Percentiles rank a stretch among this genome's conserved stretches.
Conservation (phyloP, 345 rosid species). For the Garcia nutans region DNA sequence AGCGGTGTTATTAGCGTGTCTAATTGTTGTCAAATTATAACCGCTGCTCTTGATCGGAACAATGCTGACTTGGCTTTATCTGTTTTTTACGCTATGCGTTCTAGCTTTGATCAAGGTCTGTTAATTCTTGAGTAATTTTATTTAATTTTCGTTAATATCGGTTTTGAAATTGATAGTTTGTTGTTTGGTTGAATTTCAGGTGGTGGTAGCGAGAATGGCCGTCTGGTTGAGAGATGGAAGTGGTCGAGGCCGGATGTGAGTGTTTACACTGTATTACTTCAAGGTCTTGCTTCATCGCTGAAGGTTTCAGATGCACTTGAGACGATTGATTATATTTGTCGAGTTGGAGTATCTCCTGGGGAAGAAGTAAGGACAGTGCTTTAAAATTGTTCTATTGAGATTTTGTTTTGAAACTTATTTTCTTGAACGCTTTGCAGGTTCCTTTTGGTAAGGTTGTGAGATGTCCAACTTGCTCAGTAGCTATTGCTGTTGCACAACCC, state of each 20-base stretch:
- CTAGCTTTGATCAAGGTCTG: slow-evolving; percentile 74
- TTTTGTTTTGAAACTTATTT: background rate
- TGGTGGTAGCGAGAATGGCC: slow-evolving; percentile 54
- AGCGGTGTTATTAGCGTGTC: slow-evolving; percentile 48
- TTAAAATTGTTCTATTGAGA: no score
- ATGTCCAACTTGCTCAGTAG: slow-evolving; percentile 81
- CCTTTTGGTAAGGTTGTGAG: slow-evolving; percentile 92
- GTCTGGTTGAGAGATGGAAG: slow-evolving; percentile 60
- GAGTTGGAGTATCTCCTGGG: slow-evolving; percentile 77
- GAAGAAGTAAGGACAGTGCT: slow-evolving; percentile 53
- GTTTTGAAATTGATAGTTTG: background rate
- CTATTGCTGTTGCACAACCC: slow-evolving; percentile 85
- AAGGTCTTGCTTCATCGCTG: slow-evolving; percentile 66
- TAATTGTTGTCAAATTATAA: slow-evolving; percentile 58
- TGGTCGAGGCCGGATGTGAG: slow-evolving; percentile 89
- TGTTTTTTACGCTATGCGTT: slow-evolving; percentile 83
- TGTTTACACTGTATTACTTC: slow-evolving; percentile 58
- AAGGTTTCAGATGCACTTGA: slow-evolving; percentile 83
- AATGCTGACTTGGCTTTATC: slow-evolving; percentile 79
- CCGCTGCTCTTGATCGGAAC: slow-evolving; percentile 61
- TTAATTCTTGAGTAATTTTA: background rate
- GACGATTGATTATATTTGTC: slow-evolving; percentile 66
- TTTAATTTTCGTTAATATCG: background rate
- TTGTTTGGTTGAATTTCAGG: slow-evolving; percentile 1
- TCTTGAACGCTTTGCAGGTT: slow-evolving; percentile 43